Conservation (phyloP, 2,329 filamentous ascomycete genomes). For the Clonostachys sp. region DNA sequence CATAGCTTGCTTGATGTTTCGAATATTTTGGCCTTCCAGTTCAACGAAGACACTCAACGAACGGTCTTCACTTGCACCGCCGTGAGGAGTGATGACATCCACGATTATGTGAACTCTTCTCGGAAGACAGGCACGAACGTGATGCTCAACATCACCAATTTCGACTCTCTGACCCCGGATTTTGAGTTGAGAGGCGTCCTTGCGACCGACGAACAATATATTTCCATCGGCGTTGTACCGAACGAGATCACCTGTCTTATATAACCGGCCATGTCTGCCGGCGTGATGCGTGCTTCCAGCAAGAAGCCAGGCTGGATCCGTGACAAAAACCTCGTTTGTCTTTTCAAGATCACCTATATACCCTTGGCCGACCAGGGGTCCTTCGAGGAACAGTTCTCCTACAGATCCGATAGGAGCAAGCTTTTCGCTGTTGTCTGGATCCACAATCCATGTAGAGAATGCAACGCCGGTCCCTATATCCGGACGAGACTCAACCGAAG, state of each 20-base stretch:
- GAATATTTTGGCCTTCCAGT: too few relatives aligned
- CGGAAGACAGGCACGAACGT: neutral
- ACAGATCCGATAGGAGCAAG: constrained; percentile 5
- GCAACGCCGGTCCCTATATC: constrained; percentile 2
- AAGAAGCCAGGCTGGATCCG: constrained; percentile 25
- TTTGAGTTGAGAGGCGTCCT: constrained; percentile 46
- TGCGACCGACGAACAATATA: constrained; percentile 37
- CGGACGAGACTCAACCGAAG: neutral
- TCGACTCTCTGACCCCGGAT: constrained; percentile 43
- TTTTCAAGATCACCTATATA: constrained; percentile 7
- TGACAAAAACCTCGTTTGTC: constrained; percentile 4
- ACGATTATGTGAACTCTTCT: neutral
- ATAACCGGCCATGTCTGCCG: constrained; percentile 12
- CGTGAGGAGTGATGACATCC: neutral
- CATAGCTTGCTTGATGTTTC: too few relatives aligned
- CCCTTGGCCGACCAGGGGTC: constrained; percentile 8
- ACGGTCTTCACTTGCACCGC: too few relatives aligned
- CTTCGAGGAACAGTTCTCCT: constrained; percentile 7
- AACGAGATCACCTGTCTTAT: constrained; percentile 27
- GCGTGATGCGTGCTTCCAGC: constrained; percentile 8
- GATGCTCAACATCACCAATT: constrained; percentile 4
- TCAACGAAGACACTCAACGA: too few relatives aligned
- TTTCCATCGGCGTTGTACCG: constrained; percentile 21
- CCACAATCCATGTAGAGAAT: constrained; percentile 6
- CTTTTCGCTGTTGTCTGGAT: constrained; percentile 1